Percentiles rank a stretch among this genome's conserved stretches.
Conservation (phyloP, 2,329 filamentous ascomycete species). For the Metarhizium robertsii region DNA sequence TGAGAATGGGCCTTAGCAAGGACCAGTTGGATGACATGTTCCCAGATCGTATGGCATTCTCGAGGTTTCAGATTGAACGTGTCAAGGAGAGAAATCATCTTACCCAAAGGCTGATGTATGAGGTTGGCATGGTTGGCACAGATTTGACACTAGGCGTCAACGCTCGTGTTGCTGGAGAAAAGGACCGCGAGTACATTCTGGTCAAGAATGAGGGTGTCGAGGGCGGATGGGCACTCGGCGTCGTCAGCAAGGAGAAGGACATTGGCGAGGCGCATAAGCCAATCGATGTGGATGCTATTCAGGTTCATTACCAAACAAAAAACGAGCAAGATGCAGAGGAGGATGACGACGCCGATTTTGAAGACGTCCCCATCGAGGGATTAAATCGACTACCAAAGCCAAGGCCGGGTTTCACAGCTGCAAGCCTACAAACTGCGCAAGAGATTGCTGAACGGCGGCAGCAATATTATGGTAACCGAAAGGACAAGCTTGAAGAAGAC, state of each 20-base stretch:
- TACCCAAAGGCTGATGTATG: constrained; percentile 87
- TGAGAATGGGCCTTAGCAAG: constrained; percentile 94
- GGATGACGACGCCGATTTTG: constrained; percentile 70
- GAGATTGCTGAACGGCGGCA: constrained; percentile 17
- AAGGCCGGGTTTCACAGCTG: constrained; percentile 10
- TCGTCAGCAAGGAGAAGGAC: constrained; percentile 78
- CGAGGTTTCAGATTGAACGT: constrained; percentile 88
- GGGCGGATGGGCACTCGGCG: constrained; percentile 90
- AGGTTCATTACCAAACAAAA: constrained; percentile 46
- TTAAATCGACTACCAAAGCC: constrained; percentile 70
- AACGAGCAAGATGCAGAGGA: constrained; percentile 57
- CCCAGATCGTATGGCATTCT: constrained; percentile 94
- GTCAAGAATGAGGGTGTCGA: constrained; percentile 94
- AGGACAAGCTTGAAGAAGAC: constrained; percentile 15
- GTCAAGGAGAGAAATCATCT: constrained; percentile 89
- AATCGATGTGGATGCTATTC: constrained; percentile 75
- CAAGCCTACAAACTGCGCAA: constrained; percentile 16
- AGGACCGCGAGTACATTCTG: constrained; percentile 85
- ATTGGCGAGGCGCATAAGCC: constrained; percentile 74
- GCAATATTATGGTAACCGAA: constrained; percentile 16
- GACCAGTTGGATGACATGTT: constrained; percentile 97
- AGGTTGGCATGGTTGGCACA: constrained; percentile 79
- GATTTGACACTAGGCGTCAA: constrained; percentile 60
- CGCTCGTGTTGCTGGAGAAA: constrained; percentile 70
- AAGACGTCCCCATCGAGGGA: constrained; percentile 87